Evolutionary conservation across 441 rosid species (phyloP), one percentile per base, ranked within the genome.

Genomic region (Populus hybrid): DNA sequence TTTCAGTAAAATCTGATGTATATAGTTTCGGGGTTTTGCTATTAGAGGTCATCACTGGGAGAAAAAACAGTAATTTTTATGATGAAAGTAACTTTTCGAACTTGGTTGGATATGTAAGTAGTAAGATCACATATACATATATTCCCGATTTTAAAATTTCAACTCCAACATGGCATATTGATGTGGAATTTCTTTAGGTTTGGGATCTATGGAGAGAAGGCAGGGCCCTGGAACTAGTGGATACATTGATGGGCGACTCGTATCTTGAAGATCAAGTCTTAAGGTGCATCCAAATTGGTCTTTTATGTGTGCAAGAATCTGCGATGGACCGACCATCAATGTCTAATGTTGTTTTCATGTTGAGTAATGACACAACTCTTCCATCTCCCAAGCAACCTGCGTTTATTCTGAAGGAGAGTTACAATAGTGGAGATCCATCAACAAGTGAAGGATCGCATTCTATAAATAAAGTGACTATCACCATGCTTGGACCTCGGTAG

Each of bases 1-100:
- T 85, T 84, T 92, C 96, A 0, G 64, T 69, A 5, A 92, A 92
- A 72, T 92, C 93, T 0, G 93, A 92, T 74, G 90, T 88, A 50
- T 92, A 87, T 74, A 83, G 93, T 75, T 92, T 86, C 0, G 91
- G 93, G 11, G 91, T 92, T 20, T 67, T 92, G 70, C 75, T 92
- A 38, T 77, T 90, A 74, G 94, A 92, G 83, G 84, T 86, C 21
- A 74, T 90, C 54, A 85, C 82, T 70, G 90, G 94, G 18, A 86
- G 85, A 81, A 90, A 85, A 69, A 90, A 89, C 73, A 83, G 73
- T 38, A 85, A 89, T 57, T 89, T 87, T 69, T 87, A 85, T 64
- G 42, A 73, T 30, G 26, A 54, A 35, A 35, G 38, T 35, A 35
- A 35, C 12, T 30, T 40, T 28, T 35, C 81, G 14, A 74, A 75